Base-by-base conservation (phyloP, 2,329 filamentous ascomycete genomes). In the Ramularia endophylla region DNA sequence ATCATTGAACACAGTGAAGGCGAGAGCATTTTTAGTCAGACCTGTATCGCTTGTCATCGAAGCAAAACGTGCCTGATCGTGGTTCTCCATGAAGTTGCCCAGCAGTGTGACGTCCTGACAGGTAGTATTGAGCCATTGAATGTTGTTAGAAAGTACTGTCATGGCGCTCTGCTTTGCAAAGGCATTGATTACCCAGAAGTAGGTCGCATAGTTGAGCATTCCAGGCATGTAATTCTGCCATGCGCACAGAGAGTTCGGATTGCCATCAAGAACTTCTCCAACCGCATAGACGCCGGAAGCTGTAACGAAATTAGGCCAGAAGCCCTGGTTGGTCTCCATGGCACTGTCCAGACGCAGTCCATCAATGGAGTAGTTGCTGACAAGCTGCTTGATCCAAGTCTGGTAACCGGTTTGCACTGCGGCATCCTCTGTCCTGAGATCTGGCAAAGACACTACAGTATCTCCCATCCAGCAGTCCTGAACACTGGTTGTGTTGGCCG, bases 301-400 rank as follows among this genome's bases (percentile, higher is more conserved):
- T 12, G 43, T 42, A 35, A 60, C 54, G 44, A 71, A 69, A 5
- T 46, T 42, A 6, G 59, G 44, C 46, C 65, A 65, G 51, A 68
- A 72, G 8, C 44, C 50, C 6, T 58, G 60, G n/a, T 65, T 55
- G 17, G 71, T 61, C 44, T 73, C 63, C 32, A 67, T 63, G 9
- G 66, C 68, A 33, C 65, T 69, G 50, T 74, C 71, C 19, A 74
- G 59, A 41, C 71, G 68, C 19, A 75, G 51, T 2, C 70, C 71
- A 50, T 75, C 71, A 63, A 82, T 78, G 19, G 67, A 67, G 54
- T 81, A 84, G 47, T 78, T 77, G 3, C 66, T 54, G 1, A 84
- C 73, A 0, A 83, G 64, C 33, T 65, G 65, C n/a, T 56, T 60
- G 48, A 84, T 67, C 81, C 81, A 85, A 15, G 64, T 59, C 35